Evolutionary conservation across 2,329 filamentous ascomycete species (phyloP), one percentile per base, ranked within the genome.

Genomic region (Bipolaris oryzae): DNA sequence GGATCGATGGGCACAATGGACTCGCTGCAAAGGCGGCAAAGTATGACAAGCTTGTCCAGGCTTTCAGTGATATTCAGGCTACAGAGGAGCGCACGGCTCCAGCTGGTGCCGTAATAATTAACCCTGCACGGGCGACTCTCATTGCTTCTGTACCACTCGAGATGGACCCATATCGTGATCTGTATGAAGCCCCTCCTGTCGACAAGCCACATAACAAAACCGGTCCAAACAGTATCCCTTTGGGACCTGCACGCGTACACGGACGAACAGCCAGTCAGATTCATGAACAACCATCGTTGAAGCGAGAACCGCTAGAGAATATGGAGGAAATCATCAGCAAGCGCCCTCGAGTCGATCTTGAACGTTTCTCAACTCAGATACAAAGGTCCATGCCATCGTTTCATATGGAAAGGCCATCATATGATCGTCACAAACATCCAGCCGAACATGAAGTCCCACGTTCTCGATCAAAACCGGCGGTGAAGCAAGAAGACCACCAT

Each of bases 141-240:
- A 62, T 66, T 4, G 61, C 52, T 15, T 28, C 35, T 4, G 51
- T 48, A 5, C 55, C 53, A 25, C 50, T 57, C 35, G 55, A 50
- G 18, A 23, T 41, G 9, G 61, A 66, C 33, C 60, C 60, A 9
- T 54, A 62, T 48, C 60, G 57, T 20, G 61, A 64, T 33, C 23
- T 66, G 34, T 63, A 63, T 16, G 63, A 64, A 21, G 48, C 58
- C 13, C 41, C 46, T 48, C 55, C 43, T 7, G 43, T 47, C 7
- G 39, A 10, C 6, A 28, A 58, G 15, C 46, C 55, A 10, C 18
- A 10, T 7, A 60, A 41, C 16, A 64, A 35, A 38, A 66, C 58
- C 7, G 63, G 63, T n/a, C 59, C 65, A 4, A 68, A 68, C 25
- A 42, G 53, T 4, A 50, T 58, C 9, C 65, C 65, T 1, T 46